Base-by-base conservation (phyloP, 805 yeast genomes). In the Hagleromyces aurorensis region DNA sequence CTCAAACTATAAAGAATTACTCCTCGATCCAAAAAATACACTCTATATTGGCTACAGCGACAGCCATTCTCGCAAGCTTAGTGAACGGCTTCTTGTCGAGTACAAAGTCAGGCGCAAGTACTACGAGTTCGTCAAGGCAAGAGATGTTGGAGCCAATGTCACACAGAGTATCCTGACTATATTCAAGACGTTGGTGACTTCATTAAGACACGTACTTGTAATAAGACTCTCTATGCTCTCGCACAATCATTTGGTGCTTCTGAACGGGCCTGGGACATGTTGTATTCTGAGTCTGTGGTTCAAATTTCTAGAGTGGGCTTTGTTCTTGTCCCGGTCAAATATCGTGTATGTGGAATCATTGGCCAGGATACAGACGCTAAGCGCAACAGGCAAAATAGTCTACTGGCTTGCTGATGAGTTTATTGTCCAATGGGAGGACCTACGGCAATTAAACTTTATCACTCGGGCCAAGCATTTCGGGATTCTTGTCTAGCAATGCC, bases 381-480 rank as follows among this genome's bases (percentile, higher is more conserved):
- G 96, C 48, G 57, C 86, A 18, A 75, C 87, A 11, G 98, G 97
- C 0, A 50, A 57, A 27, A 52, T 91, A 12, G 50, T 89, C 9
- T 62, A 80, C 38, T 85, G 85, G 3, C 60, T 91, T 4, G 65
- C 77, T 4, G 81, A 85, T 50, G 62, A 87, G 13, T 81, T 91
- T 37, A 48, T 91, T 1, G 97, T 91, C 6, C 98, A 91, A 53
- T 91, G 98, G 98, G 72, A 71, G 16, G 63, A 65, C 16, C 61
- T 91, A 32, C 64, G 67, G 6, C 38, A 47, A 13, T 48, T 53
- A 31, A 33, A 37, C 13, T n/a, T n/a, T 3, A 76, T 75, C 45
- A 62, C 64, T 12, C 56, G 83, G 33, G 72, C 84, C 1, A 94
- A 83, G 46, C 85, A 72, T 50, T 65, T 72, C 46, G 96, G 96